Conservation (phyloP, 257 asterid species). For the Pogostemon cablin region DNA sequence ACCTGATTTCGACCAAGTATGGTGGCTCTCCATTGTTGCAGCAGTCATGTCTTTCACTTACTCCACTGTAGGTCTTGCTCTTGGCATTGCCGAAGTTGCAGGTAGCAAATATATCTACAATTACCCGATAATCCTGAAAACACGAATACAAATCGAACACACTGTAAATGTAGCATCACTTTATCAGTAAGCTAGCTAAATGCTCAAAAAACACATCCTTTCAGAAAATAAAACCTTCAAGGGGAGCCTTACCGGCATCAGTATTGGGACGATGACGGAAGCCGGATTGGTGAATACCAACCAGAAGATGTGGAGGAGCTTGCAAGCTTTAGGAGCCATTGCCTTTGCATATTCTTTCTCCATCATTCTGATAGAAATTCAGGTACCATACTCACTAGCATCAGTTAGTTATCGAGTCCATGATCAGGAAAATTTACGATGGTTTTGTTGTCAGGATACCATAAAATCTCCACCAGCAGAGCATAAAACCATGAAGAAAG, state of each 20-base stretch:
- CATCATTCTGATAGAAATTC: conserved; percentile 51
- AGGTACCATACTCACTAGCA: conserved; percentile 29
- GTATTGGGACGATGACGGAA: conserved; percentile 39
- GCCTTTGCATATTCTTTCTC: conserved; percentile 57
- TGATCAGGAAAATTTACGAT: neutral
- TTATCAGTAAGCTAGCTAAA: neutral
- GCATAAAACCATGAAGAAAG: conserved; percentile 47
- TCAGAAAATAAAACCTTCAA: conserved; percentile 42
- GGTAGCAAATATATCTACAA: conserved; percentile 26
- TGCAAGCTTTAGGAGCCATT: conserved; percentile 57
- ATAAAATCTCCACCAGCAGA: conserved; percentile 51
- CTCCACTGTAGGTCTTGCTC: conserved; percentile 49
- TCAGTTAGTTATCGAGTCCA: neutral
- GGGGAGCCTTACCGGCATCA: conserved; percentile 54
- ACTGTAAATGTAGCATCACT: neutral
- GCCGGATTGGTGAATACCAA: conserved; percentile 43
- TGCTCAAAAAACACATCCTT: neutral
- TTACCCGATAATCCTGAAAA: neutral
- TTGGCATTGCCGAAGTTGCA: conserved; percentile 48
- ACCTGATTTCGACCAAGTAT: conserved; percentile 54
- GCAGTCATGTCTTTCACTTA: conserved; percentile 59
- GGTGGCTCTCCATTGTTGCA: conserved; percentile 61
- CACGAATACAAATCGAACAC: neutral
- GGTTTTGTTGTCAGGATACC: conserved; percentile 42
- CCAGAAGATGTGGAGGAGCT: conserved; percentile 52